Evolutionary conservation across 1,139 yeast genomes (phyloP).

Genomic region (Debaryomycetaceae sp.): DNA sequence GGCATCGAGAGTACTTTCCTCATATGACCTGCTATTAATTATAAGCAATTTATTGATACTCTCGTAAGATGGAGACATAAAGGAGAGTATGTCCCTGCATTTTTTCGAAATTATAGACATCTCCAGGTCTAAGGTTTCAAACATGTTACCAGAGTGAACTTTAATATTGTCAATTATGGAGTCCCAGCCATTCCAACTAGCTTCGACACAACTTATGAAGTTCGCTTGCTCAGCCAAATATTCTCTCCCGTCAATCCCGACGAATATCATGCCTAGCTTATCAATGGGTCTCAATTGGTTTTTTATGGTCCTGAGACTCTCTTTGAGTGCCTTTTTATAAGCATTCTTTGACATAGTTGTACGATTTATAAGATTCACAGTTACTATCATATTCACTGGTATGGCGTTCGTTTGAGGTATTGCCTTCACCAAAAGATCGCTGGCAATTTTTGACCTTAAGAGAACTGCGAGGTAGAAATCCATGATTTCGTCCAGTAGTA

Average conservation of each 20-base stretch:
- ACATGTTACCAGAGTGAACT: constrained; percentile 26
- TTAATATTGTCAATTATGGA: constrained; percentile 40
- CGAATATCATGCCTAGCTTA: constrained; percentile 50
- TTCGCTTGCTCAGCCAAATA: constrained; percentile 38
- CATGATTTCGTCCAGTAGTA: constrained; percentile 37
- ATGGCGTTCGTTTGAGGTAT: constrained; percentile 36
- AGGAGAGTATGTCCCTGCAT: constrained; percentile 28
- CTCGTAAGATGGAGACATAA: constrained; percentile 17
- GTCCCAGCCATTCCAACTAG: constrained; percentile 59
- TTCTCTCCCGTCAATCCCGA: constrained; percentile 45
- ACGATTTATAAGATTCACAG: constrained; percentile 40
- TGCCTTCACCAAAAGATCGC: constrained; percentile 16
- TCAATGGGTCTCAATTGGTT: constrained; percentile 38
- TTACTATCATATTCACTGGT: constrained; percentile 48
- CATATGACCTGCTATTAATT: constrained; percentile 5
- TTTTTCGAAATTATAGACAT: constrained; percentile 25
- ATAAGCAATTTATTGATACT: constrained; percentile 27
- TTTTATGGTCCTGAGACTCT: constrained; percentile 24
- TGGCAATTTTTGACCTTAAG: constrained; percentile 37
- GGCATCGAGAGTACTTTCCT: background rate
- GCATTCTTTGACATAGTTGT: constrained; percentile 27
- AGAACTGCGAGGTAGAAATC: constrained; percentile 32
- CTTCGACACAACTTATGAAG: constrained; percentile 51
- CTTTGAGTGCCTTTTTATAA: constrained; percentile 26
- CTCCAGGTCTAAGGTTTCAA: constrained; percentile 19